phyloP scores from a whole-genome alignment of 1,139 yeast genomes.

The Yamadazyma dushanensis region DNA sequence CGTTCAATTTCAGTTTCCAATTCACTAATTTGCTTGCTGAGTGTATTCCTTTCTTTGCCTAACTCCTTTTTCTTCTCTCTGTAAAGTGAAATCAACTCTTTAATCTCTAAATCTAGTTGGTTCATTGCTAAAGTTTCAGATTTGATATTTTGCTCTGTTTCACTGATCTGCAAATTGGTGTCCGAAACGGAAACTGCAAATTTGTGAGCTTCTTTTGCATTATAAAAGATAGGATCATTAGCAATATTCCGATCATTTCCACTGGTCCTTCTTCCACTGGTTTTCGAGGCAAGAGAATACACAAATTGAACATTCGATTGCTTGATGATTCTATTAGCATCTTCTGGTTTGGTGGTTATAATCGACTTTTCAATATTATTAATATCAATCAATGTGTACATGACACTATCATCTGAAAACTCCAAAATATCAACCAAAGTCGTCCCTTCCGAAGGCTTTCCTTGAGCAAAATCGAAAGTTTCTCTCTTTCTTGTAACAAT shows the following conservation, averaged over 20 bases:
- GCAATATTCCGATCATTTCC: slow-evolving; percentile 45
- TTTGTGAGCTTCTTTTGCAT: slow-evolving; percentile 28
- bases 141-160: slow-evolving; percentile 12
- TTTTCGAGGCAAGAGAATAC: slow-evolving; percentile 41
- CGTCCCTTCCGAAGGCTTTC: slow-evolving; percentile 28
- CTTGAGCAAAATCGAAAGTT: slow-evolving; percentile 48
- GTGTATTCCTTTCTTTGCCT: slow-evolving; percentile 17
- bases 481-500: slow-evolving; percentile 60
- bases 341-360: slow-evolving; percentile 48
- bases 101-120: slow-evolving; percentile 10
- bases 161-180: slow-evolving; percentile 17
- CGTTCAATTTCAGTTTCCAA: slow-evolving; percentile 18
- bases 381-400: slow-evolving; percentile 66
- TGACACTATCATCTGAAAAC: slow-evolving; percentile 53
- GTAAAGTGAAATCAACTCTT: slow-evolving; percentile 12
- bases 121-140: slow-evolving; percentile 18
- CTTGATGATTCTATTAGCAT: slow-evolving; percentile 44
- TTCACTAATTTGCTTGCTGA: slow-evolving; percentile 18
- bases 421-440: slow-evolving; percentile 63
- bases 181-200: slow-evolving; percentile 24
- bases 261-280: slow-evolving; percentile 42
- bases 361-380: slow-evolving; percentile 59
- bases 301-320: slow-evolving; percentile 46
- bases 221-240: slow-evolving; percentile 59
- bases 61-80: slow-evolving; percentile 12